phyloP scores from a whole-genome alignment of 2,329 filamentous ascomycete species.

The Pyrenochaeta sp. region DNA sequence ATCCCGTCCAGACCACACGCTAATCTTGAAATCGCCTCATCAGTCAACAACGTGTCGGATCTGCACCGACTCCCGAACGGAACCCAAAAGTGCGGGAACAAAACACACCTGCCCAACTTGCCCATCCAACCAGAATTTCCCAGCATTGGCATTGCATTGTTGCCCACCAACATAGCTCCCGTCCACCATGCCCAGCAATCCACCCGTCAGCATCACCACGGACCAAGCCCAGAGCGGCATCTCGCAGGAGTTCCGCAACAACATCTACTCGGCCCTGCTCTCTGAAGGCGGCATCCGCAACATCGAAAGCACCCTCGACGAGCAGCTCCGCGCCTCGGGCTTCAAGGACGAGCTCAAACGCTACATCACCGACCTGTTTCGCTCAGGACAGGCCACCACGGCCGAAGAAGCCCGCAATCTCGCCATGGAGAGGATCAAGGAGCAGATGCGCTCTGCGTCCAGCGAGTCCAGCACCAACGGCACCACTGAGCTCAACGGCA shows the following conservation, averaged over 20 bases:
- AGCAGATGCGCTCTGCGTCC: constrained; percentile 28
- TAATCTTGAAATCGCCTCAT: background rate
- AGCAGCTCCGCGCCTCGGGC: constrained; percentile 64
- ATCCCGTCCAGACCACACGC: background rate
- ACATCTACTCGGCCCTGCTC: constrained; percentile 57
- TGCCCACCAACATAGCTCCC: no score
- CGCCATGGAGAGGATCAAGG: constrained; percentile 54
- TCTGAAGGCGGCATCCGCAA: constrained; percentile 61
- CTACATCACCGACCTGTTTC: constrained; percentile 65
- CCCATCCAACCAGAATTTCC: constrained; percentile 6
- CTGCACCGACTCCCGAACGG: no score
- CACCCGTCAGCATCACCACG: constrained; percentile 36
- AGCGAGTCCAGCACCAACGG: constrained; percentile 29
- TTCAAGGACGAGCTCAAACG: constrained; percentile 66
- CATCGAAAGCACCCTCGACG: constrained; percentile 63
- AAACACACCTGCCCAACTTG: constrained; percentile 10
- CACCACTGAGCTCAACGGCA: constrained; percentile 19
- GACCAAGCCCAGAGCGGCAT: constrained; percentile 54
- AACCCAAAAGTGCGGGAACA: background rate
- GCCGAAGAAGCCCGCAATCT: constrained; percentile 65
- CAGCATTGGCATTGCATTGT: no score
- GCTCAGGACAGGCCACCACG: constrained; percentile 64
- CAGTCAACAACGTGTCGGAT: background rate
- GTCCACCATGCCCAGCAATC: background rate
- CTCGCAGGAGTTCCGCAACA: constrained; percentile 50